Percentiles rank a stretch among this genome's conserved stretches.
Evolutionary conservation across 2,329 filamentous ascomycete genomes (phyloP).

Genomic region (Thielaviopsis populi): DNA sequence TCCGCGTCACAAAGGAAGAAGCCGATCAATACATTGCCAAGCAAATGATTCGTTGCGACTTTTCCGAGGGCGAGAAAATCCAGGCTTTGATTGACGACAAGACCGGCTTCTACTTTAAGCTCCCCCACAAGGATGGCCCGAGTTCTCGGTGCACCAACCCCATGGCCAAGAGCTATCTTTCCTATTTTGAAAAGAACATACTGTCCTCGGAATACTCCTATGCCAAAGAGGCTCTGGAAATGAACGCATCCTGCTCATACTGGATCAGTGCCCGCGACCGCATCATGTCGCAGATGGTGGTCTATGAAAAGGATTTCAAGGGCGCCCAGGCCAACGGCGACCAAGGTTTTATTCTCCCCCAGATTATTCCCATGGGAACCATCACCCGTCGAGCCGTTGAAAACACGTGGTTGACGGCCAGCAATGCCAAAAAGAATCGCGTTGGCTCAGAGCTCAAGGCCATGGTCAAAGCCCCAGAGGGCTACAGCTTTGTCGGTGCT

Average conservation of each 20-base stretch:
- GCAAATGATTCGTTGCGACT: constrained; percentile 59
- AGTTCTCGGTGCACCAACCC: constrained; percentile 71
- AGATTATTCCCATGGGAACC: constrained; percentile 96
- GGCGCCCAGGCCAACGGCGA: constrained; percentile 19
- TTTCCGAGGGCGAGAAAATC: constrained; percentile 47
- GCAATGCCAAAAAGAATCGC: constrained; percentile 89
- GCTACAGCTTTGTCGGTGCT: constrained; percentile 87
- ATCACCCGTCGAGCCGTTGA: constrained; percentile 89
- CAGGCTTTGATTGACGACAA: constrained; percentile 48
- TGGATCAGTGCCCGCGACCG: constrained; percentile 94
- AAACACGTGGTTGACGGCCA: constrained; percentile 95
- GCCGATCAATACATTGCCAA: constrained; percentile 50
- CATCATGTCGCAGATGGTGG: constrained; percentile 89
- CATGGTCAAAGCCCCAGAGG: constrained; percentile 83
- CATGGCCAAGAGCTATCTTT: constrained; percentile 76
- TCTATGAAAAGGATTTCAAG: constrained; percentile 54
- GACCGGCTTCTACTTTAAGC: constrained; percentile 64
- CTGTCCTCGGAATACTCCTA: constrained; percentile 78
- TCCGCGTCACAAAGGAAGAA: constrained; percentile 53
- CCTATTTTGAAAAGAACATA: constrained; percentile 80
- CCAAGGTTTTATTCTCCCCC: constrained; percentile 74
- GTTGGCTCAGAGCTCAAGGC: constrained; percentile 95
- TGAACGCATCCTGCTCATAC: constrained; percentile 98
- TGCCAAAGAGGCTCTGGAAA: constrained; percentile 87
- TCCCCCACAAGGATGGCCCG: constrained; percentile 92